Evolutionary conservation across 352 stramenopile species (phyloP), one percentile per base, ranked within the genome.

Genomic region (Hyaloperonospora brassicae): DNA sequence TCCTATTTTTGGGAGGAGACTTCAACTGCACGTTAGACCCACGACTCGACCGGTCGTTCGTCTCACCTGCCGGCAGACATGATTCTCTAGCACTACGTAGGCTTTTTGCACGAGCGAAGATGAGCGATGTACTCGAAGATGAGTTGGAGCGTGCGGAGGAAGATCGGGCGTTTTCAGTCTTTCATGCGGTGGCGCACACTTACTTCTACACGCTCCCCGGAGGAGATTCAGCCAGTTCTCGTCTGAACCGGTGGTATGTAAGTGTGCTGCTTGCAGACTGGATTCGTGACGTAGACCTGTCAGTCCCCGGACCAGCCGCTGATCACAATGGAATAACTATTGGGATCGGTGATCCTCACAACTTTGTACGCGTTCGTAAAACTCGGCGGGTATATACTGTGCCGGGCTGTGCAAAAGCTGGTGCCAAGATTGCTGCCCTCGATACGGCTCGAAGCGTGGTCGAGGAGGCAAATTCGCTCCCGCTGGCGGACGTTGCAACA

Each of bases 241-340:
- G 36, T 0, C 36, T 42, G 11, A 1, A 42, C 1, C 36, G 36
- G 36, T 42, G 36, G 1, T 42, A 42, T 21, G 36, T 12, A 21
- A 42, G 36, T 21, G 36, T 1, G 11, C 36, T 14, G 5, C 11
- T 2, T 42, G 36, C 11, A 4, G 36, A 42, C n/a, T 42, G 36
- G 36, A 42, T 42, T 42, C n/a, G 36, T 42, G 36, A 42, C 36
- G 36, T 42, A 14, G 36, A 42, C n/a, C 36, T 21, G 36, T 42
- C 11, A 21, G 36, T 42, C 5, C 36, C 36, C n/a, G 1, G 36
- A 42, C 1, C 36, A 42, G 36, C 36, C 2, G 10, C 36, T 42
- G 36, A 42, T 21, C 36, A 21, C 36, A 42, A 42, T 42, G 36
- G 1, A 12, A 5, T 42, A 6, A 42, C 11, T 42, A 42, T 42